Evolutionary conservation across 108 stramenopile species (phyloP), one percentile per base, ranked within the genome.

Genomic region (Stephanodiscus triporus): DNA sequence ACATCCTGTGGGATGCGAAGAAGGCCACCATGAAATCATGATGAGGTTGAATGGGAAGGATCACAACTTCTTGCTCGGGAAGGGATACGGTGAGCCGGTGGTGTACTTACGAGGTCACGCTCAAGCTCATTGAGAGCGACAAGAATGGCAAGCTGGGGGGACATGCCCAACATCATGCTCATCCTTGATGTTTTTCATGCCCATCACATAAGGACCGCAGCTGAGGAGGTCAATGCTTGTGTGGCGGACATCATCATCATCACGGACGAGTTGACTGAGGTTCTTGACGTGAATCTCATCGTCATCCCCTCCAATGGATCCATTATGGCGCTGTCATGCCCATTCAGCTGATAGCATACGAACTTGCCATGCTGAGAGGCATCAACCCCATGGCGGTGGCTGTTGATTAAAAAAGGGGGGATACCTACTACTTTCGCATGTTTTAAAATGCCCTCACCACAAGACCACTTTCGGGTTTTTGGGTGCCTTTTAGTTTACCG

Each of bases 321-420:
- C n/a, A 83, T 98, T 83, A 97, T 97, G 29, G 97, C 98, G 95
- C 96, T 49, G 94, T 97, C 1, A 68, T 99, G 29, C 98, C 98
- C 0, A 86, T 99, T 40, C 97, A 99, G 75, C 78, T 99, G 51
- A 86, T 99, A 63, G 96, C 98, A 8, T 99, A 98, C 73, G 98
- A 99, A 83, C 89, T 99, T 19, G 97, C 98, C 9, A 89, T 97
- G 75, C 49, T 98, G 22, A 85, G 94, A 38, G 96, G 97, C 17
- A 97, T 99, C 87, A 96, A 98, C 71, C 97, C 98, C 45, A 99
- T 99, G 87, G 95, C 96, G n/a, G 99, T 99, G 19, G 99, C 99
- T 20, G 97, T 98, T 20, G 99, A 99, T 77, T 99, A 89, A 84
- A n/a, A n/a, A n/a, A n/a, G n/a, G n/a, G n/a, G n/a, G n/a, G n/a